Percentiles rank a stretch among this genome's conserved stretches.
Conservation (phyloP, 768 basidiomycete genomes). For the Leccinellum rugosiceps region DNA sequence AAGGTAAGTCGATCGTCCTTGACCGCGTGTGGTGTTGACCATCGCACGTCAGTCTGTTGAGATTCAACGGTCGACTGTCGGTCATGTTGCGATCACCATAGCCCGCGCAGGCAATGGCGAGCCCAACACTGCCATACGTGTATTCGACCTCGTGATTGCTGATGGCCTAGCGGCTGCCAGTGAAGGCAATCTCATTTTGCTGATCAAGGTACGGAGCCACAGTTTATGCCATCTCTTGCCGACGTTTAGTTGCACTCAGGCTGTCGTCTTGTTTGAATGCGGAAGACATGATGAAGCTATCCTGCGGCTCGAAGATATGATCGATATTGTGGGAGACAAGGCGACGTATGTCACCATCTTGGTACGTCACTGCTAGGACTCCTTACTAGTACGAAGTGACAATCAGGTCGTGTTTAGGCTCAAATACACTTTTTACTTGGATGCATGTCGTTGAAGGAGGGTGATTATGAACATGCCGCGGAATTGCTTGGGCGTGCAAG, state of each 20-base stretch:
- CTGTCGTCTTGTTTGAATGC: conserved; percentile 5
- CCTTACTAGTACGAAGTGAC: background rate
- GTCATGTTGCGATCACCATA: conserved; percentile 9
- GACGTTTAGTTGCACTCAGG: background rate
- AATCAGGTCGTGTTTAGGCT: background rate
- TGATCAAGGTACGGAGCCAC: conserved; percentile 5
- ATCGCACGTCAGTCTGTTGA: conserved; percentile 1
- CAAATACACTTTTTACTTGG: conserved; percentile 2
- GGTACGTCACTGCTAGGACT: background rate
- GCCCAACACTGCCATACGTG: background rate
- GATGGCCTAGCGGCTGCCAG: background rate
- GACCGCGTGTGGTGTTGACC: background rate
- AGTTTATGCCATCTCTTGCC: accelerated
- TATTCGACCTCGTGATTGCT: conserved; percentile 11
- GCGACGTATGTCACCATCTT: background rate
- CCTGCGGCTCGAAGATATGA: conserved; percentile 3
- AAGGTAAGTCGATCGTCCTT: background rate
- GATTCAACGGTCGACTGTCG: conserved; percentile 5
- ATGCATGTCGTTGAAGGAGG: background rate
- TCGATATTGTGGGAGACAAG: background rate
- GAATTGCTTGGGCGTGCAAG: background rate
- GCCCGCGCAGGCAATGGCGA: background rate
- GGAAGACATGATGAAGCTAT: conserved; percentile 6
- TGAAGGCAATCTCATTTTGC: conserved; percentile 10
- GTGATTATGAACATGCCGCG: background rate